These are phyloP conservation scores for Ustilago trichophora DNA, from an alignment of 1,284 basidiomycete genomes.

Conservation along the genomic window DNA sequence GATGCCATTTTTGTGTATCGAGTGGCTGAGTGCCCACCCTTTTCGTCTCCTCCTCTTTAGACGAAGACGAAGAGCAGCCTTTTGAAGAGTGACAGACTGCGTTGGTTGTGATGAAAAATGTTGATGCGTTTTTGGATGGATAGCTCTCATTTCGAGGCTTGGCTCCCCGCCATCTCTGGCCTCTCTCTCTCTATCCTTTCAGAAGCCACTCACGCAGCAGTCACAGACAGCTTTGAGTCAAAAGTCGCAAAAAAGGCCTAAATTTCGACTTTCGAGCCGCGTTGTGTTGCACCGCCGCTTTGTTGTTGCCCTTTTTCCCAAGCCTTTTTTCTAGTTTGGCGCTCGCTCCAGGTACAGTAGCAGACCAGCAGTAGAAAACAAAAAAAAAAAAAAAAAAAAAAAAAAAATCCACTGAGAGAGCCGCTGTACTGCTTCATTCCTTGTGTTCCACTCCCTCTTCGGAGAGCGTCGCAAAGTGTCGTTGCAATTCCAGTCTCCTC, in stretches of 20 bases:
- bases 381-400: too few species aligned
- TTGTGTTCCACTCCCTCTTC: background rate
- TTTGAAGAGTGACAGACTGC: conserved; percentile 2
- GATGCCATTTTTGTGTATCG: too few species aligned
- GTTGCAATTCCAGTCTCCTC: conserved; percentile 20
- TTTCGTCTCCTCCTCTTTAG: too few species aligned
- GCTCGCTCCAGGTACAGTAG: conserved; percentile 14
- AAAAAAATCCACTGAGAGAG: too few species aligned
- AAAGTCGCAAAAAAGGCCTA: background rate
- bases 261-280: conserved; percentile 4
- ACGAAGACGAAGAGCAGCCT: too few species aligned
- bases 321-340: background rate
- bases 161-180: background rate
- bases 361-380: too few species aligned
- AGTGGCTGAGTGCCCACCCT: too few species aligned
- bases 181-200: background rate
- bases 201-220: too few species aligned
- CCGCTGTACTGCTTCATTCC: conserved; percentile 22
- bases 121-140: too few species aligned
- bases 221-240: too few species aligned
- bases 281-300: conserved; percentile 1
- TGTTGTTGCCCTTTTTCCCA: background rate
- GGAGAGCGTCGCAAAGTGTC: background rate
- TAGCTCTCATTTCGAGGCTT: too few species aligned
- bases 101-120: background rate